Base-by-base conservation (phyloP, 345 rosid species). In the Syzygium grande region DNA sequence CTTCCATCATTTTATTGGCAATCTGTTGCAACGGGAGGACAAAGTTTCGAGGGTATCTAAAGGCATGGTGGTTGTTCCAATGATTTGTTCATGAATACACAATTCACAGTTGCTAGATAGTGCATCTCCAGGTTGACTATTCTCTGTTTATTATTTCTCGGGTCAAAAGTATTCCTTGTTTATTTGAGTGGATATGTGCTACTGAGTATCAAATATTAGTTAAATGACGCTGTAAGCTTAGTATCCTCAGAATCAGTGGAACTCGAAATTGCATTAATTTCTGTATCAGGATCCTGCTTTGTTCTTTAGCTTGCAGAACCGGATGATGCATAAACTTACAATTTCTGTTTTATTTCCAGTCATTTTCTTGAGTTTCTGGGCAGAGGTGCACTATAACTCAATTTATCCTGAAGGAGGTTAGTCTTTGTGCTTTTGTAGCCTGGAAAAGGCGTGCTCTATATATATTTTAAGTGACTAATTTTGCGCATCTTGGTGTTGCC, bases 371-470 rank as follows among this genome's bases (percentile, higher is more conserved):
- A 98, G 98, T 91, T 98, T 98, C 88, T 98, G 99, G 99, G 99
- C 98, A 7, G 99, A 96, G 90, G 99, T 98, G 90, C 99, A 98
- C 91, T 96, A 98, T 93, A 98, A 98, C 88, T 96, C 99, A 15
- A 94, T 98, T 13, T 96, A 96, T 90, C 97, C 98, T 7, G 95
- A 91, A 92, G 99, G 93, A 95, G 99, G 99, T 87, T 55, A 63
- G 77, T 41, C 11, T 61, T 65, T 51, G 25, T 63, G 87, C 68
- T 52, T 54, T 46, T 79, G 43, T 29, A 12, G 15, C 73, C 13
- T 51, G 52, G 25, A 13, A 59, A 85, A 58, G 16, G 54, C 29
- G 38, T 9, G 49, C 27, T 73, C 15, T 73, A 49, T 38, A 21
- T 73, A 73, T 21, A 38, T 73, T 73, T 73, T 34, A 34, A 73